phyloP scores from a whole-genome alignment of 768 basidiomycete genomes.

The Psilocybe tampanensis region DNA sequence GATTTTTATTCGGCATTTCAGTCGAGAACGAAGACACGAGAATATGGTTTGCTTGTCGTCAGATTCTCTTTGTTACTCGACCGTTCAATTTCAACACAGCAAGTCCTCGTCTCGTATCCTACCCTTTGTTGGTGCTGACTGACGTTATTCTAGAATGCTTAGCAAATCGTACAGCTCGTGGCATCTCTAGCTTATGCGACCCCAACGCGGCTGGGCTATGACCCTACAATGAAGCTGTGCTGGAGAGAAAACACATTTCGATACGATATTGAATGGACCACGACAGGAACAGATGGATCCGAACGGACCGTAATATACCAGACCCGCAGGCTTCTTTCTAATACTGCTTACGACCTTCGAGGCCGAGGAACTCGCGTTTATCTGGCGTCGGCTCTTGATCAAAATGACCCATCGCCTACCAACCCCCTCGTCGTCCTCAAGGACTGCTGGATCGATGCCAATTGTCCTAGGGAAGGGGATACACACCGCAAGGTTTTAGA shows the following conservation, averaged over 20 bases:
- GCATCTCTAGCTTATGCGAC: slow-evolving; percentile 1
- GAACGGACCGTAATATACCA: not conserved
- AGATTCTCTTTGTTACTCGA: slow-evolving; percentile 1
- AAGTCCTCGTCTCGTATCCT: not conserved
- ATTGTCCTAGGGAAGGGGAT: not conserved
- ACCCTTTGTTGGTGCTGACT: too few relatives aligned
- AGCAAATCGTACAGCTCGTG: not conserved
- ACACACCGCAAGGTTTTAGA: not conserved
- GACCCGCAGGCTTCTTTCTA: not conserved
- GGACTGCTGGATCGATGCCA: not conserved
- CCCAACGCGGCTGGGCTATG: slow-evolving; percentile 1
- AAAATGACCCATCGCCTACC: not conserved
- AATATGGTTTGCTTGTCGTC: slow-evolving; percentile 6
- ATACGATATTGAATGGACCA: not conserved
- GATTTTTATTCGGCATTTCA: slow-evolving; percentile 7
- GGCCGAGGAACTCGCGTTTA: not conserved
- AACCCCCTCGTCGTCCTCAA: not conserved
- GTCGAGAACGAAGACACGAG: not conserved
- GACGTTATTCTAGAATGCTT: not conserved
- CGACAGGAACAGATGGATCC: not conserved
- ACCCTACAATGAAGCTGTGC: not conserved
- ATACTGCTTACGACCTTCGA: not conserved
- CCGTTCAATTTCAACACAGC: slow-evolving; percentile 1
- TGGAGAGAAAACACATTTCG: not conserved
- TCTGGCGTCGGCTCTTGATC: not conserved